Percentiles rank a stretch among this genome's conserved stretches.
Conservation (phyloP, 768 basidiomycete genomes). For the Mycena rebaudengoi region DNA sequence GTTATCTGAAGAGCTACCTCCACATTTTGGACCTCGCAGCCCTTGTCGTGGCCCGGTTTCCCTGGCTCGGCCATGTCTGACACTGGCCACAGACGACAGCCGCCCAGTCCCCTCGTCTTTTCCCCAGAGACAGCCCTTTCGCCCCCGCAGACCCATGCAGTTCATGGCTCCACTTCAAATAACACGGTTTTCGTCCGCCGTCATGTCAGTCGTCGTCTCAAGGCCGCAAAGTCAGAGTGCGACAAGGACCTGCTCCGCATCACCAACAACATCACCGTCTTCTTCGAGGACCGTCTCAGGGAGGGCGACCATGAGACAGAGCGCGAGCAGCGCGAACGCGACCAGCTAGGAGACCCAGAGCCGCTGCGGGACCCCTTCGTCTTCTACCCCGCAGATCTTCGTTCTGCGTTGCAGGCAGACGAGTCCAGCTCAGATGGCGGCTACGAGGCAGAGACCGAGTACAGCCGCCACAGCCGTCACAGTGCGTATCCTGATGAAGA, state of each 20-base stretch:
- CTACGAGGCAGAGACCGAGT: slow-evolving; percentile 81
- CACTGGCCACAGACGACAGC: slow-evolving; percentile 59
- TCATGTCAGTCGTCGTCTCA: slow-evolving; percentile 92
- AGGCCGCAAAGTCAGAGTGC: slow-evolving; percentile 94
- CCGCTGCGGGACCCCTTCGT: slow-evolving; percentile 68
- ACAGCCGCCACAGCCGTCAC: slow-evolving; percentile 73
- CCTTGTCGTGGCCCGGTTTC: slow-evolving; percentile 29
- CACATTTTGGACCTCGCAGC: slow-evolving; percentile 30
- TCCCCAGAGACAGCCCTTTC: slow-evolving; percentile 71
- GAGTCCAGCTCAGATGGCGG: slow-evolving; percentile 85
- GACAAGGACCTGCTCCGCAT: slow-evolving; percentile 96
- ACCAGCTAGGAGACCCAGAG: slow-evolving; percentile 65
- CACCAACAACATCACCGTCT: slow-evolving; percentile 92
- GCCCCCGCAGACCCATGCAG: slow-evolving; percentile 52
- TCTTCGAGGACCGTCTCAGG: slow-evolving; percentile 90
- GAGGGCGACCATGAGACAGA: slow-evolving; percentile 79
- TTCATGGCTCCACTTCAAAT: slow-evolving; percentile 45
- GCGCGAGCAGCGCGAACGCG: slow-evolving; percentile 64
- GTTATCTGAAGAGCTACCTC: too few species aligned
- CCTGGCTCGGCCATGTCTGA: slow-evolving; percentile 56
- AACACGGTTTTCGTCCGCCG: slow-evolving; percentile 89
- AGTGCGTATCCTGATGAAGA: slow-evolving; percentile 71
- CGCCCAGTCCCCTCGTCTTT: slow-evolving; percentile 85
- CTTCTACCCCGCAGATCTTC: slow-evolving; percentile 64
- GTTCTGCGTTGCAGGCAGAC: slow-evolving; percentile 66